Evolutionary conservation across 2,329 filamentous ascomycete species (phyloP).

Genomic region (Metarhizium sp.): DNA sequence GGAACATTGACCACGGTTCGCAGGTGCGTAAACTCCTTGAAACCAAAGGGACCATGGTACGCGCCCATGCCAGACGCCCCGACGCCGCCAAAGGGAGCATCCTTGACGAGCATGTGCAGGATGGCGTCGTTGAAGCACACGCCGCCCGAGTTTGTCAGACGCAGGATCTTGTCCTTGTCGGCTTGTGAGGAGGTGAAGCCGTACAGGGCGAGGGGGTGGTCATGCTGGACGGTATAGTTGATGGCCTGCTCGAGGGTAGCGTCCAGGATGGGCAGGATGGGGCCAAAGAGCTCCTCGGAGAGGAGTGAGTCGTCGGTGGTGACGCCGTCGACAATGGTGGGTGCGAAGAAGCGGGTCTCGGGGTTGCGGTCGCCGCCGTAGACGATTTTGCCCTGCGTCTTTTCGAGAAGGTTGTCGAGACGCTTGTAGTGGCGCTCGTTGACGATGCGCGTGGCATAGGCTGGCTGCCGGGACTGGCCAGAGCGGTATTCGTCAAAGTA

Average conservation of each 20-base stretch:
- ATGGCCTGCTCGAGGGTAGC: constrained; percentile 21
- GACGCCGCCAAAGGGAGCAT: constrained; percentile 36
- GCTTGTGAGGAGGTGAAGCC: constrained; percentile 25
- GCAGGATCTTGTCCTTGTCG: constrained; percentile 22
- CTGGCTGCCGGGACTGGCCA: constrained; percentile 2
- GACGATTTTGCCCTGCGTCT: constrained; percentile 26
- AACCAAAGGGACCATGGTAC: constrained; percentile 33
- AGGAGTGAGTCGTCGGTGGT: constrained; percentile 27
- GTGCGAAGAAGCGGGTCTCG: constrained; percentile 21
- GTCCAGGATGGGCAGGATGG: constrained; percentile 30
- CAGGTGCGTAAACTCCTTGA: constrained; percentile 24
- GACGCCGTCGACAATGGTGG: constrained; percentile 29
- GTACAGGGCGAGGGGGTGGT: constrained; percentile 30
- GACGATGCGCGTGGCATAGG: constrained; percentile 23
- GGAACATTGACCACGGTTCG: constrained; percentile 12
- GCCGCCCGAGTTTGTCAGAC: constrained; percentile 28
- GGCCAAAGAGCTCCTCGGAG: constrained; percentile 34
- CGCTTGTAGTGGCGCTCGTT: constrained; percentile 33
- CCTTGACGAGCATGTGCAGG: constrained; percentile 26
- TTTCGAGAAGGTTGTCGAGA: constrained; percentile 23
- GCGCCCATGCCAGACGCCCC: constrained; percentile 32
- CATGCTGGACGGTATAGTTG: constrained; percentile 16
- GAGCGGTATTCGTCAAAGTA: constrained; percentile 19
- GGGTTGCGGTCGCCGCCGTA: constrained; percentile 23
- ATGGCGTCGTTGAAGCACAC: constrained; percentile 35